Percentiles rank a stretch among this genome's conserved stretches.
Evolutionary conservation across 257 asterid species (phyloP).

Genomic region (Henckelia pumila): DNA sequence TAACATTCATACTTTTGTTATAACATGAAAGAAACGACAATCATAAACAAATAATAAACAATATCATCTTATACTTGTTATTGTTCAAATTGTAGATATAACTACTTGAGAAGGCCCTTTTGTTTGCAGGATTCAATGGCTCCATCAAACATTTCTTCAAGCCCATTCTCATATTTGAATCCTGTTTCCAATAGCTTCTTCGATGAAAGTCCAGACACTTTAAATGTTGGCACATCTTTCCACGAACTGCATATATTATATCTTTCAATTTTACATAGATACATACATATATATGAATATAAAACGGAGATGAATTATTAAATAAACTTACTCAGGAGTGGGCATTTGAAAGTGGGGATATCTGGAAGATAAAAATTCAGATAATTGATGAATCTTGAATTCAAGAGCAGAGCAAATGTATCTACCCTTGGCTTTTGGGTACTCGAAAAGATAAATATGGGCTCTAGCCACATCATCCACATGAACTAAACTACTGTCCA

Average conservation of each 20-base stretch:
- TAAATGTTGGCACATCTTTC: neutral
- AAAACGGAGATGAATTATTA: too few relatives aligned
- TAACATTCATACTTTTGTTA: too few relatives aligned
- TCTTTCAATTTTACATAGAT: neutral
- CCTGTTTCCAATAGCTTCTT: conserved; percentile 16
- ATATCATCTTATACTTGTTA: too few relatives aligned
- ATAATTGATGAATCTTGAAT: conserved; percentile 14
- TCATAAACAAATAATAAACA: too few relatives aligned
- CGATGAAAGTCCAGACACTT: neutral
- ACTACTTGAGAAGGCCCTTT: neutral
- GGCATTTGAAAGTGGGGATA: conserved; percentile 40
- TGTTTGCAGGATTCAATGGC: conserved; percentile 17
- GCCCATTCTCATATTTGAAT: neutral
- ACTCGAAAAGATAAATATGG: conserved; percentile 37
- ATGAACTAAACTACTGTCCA: conserved; percentile 19
- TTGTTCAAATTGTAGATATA: too few relatives aligned
- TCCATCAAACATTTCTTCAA: conserved; percentile 8
- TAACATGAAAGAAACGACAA: too few relatives aligned
- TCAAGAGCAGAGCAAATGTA: conserved; percentile 37
- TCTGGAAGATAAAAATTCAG: conserved; percentile 26
- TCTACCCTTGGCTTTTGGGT: conserved; percentile 35
- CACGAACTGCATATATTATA: conserved; percentile 22
- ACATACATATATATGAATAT: too few relatives aligned
- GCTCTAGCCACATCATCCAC: conserved; percentile 38
- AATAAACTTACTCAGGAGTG: conserved; percentile 26